Evolutionary conservation across 768 basidiomycete species (phyloP), one percentile per base, ranked within the genome.

Genomic region (Lentinula aciculospora): DNA sequence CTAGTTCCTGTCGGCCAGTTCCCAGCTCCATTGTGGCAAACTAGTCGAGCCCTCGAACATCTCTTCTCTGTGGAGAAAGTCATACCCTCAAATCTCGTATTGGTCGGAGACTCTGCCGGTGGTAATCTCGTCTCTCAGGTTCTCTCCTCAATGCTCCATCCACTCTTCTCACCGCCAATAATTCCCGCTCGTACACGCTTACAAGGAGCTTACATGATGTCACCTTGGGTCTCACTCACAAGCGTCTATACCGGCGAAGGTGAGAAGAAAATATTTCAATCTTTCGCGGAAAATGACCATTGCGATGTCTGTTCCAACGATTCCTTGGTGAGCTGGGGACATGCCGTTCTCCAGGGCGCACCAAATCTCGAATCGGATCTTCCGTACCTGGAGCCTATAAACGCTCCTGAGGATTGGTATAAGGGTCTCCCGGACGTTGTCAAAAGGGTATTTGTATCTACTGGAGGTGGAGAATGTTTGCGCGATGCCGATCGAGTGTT

Each of bases 321-420:
- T 8, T 56, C 59, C 8, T 40, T 71, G 34, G 54, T 17, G 5
- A 39, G 12, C 4, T 64, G 60, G 63, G 65, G 63, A 13, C 54
- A 57, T 25, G 44, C 19, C 9, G 64, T 72, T 3, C 62, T 73
- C 10, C 61, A 57, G 5, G 64, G 56, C 27, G 62, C 73, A n/a
- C 66, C 68, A 15, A 63, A 53, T n/a, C 53, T 63, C 12, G 61
- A 61, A 4, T 51, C 63, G 10, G 28, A 50, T 36, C 17, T 21
- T 17, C 32, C 29, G 3, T 76, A 74, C 50, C 58, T 66, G 17
- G 73, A 77, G 29, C 64, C 72, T 2, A 58, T 58, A 12, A 60
- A 60, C 9, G 70, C 73, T 2, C 70, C 71, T 9, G 64, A 67
- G 7, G 66, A 60, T n/a, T 76, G 74, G 74, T 75, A 72, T 54